Evolutionary conservation across 495 filamentous ascomycete species (phyloP), one percentile per base, ranked within the genome.

Genomic region (Neurospora terricola): DNA sequence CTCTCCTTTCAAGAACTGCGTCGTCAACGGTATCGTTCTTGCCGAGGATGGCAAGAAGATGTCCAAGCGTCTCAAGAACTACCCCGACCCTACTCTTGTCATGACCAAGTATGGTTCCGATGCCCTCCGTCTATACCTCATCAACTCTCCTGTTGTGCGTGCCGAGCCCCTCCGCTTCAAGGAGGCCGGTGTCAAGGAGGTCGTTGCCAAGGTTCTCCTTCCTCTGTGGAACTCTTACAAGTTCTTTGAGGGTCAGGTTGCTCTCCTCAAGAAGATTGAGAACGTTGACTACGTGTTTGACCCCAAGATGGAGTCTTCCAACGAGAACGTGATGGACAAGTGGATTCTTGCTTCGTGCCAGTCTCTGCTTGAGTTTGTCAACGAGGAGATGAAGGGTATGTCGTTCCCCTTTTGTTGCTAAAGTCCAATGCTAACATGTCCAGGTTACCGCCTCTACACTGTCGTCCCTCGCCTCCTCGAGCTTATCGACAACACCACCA

Each of bases 31-130:
- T 12, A 96, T 99, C 71, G 96, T 99, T 1, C 86, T 99, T 38
- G 96, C 80, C 8, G 94, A 97, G 81, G 94, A 98, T 77, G 96
- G 96, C 70, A 98, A 97, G 86, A 99, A 99, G 85, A 99, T 99
- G 96, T 98, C 94, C 1, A 99, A 99, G 85, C 89, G 96, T 48
- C 85, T 97, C 45, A 96, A 98, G 85, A 99, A 99, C 81, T 99
- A 98, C 80, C 96, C 96, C 10, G 96, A 98, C 78, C 96, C 96
- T 12, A 83, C 83, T 40, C 79, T 94, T 23, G 88, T 99, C 75
- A 97, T 99, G 87, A 81, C 91, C 68, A 90, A 90, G 72, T 97
- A 97, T 77, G 96, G 96, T 30, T 94, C 95, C 7, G 96, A 99
- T 83, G 96, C 96, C 38, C 88, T 99, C 38, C 90, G 96, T 71